phyloP scores from a whole-genome alignment of 2,329 filamentous ascomycete species.

The Leptographium radiaticola region DNA sequence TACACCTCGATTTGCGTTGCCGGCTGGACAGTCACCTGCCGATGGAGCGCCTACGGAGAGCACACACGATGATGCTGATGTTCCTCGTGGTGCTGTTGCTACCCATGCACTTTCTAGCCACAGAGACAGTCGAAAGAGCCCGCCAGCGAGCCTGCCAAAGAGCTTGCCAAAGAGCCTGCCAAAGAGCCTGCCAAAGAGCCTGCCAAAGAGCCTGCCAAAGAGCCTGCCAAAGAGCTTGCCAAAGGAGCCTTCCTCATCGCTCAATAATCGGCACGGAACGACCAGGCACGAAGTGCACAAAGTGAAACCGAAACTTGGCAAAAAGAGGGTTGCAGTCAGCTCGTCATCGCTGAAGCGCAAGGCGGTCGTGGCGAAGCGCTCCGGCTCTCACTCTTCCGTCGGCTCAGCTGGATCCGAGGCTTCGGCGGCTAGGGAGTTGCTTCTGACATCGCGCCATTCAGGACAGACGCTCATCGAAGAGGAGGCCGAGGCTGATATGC shows the following conservation, averaged over 20 bases:
- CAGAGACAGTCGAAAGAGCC: too few species aligned
- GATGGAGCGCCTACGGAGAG: conserved; percentile 20
- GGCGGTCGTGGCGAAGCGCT: conserved; percentile 30
- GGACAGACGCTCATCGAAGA: conserved; percentile 3
- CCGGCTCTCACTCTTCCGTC: conserved; percentile 33
- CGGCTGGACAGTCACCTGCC: conserved; percentile 28
- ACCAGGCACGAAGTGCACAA: not conserved
- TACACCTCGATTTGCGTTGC: conserved; percentile 48
- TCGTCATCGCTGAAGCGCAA: conserved; percentile 30
- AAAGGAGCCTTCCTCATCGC: too few species aligned
- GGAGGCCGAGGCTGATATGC: not conserved
- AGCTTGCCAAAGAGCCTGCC: too few species aligned
- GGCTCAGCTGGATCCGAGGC: conserved; percentile 21
- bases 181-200: too few species aligned
- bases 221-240: too few species aligned
- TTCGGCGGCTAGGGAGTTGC: conserved; percentile 9
- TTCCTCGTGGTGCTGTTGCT: too few species aligned
- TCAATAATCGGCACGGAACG: not conserved
- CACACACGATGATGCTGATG: conserved; percentile 13
- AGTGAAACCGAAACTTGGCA: conserved; percentile 1
- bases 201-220: too few species aligned
- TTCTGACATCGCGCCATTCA: not conserved
- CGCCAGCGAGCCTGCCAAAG: too few species aligned
- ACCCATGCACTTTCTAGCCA: too few species aligned
- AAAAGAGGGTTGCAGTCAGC: conserved; percentile 29